Conservation (phyloP, 768 basidiomycete species). For the Rhodotorula taiwanensis region DNA sequence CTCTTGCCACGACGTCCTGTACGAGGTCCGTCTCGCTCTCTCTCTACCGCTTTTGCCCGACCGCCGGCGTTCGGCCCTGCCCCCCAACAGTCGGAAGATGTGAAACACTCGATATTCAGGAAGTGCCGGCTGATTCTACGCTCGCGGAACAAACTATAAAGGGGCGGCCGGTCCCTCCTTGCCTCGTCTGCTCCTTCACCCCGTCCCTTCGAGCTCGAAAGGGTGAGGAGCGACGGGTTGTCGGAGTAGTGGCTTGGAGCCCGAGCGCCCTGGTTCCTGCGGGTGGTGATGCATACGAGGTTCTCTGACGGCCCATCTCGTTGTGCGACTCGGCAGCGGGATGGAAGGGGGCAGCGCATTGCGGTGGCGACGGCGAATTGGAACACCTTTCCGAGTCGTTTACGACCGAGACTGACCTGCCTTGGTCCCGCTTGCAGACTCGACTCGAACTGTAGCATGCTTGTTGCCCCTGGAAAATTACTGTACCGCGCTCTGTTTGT, state of each 20-base stretch:
- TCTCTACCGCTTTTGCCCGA: too few species aligned
- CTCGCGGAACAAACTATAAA: not conserved
- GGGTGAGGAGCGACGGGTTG: not conserved
- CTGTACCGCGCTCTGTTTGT: too few species aligned
- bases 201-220: not conserved
- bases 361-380: too few species aligned
- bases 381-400: not conserved
- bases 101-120: slow-evolving; percentile 9
- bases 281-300: slow-evolving; percentile 3
- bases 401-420: too few species aligned
- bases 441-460: too few species aligned
- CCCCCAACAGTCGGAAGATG: slow-evolving; percentile 10
- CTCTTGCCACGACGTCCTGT: too few species aligned
- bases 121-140: slow-evolving; percentile 22
- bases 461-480: too few species aligned
- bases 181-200: not conserved
- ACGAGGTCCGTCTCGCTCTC: too few species aligned
- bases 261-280: too few species aligned
- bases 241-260: too few species aligned
- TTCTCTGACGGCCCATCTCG: slow-evolving; percentile 1
- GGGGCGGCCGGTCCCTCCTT: not conserved
- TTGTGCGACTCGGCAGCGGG: not conserved
- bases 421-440: too few species aligned
- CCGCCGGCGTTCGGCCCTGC: too few species aligned
- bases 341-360: not conserved